Base-by-base conservation (phyloP, 2,329 filamentous ascomycete genomes). In the Aspergillus piperis region DNA sequence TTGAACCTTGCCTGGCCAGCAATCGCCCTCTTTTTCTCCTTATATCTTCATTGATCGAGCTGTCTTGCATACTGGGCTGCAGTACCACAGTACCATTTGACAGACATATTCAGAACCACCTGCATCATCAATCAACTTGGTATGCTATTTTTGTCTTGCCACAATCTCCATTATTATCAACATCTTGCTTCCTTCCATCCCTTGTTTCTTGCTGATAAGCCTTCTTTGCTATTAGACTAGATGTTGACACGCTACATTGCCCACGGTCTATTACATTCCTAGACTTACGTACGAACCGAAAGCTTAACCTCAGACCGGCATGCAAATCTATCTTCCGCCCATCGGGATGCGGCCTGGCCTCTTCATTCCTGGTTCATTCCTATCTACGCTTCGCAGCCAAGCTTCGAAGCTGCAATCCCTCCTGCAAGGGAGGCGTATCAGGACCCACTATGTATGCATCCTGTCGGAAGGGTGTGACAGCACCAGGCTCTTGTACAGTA, bases 351-450 rank as follows among this genome's bases (percentile, higher is more conserved):
- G 1, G 17, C 30, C 55, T 32, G 36, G 49, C 19, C 36, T 44
- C 17, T n/a, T 30, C 19, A 52, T 32, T 38, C 27, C 10, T 25
- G 13, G 11, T 17, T 15, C 36, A 48, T 23, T 32, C 32, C n/a
- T 32, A 36, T 36, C 32, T 36, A 44, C 21, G 25, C 41, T 10
- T 32, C 27, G 25, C 50, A 47, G 27, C 30, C 57, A 59, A 59
- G 57, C 57, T 59, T 59, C 54, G 44, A 10, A 48, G 19, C 41
- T 19, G 36, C 41, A 59, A 54, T 58, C 3, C 32, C 41, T 54
- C 30, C 57, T 54, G 57, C 50, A 59, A 59, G 57, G 51, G 53
- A 55, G 57, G 38, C 50, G 41, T 38, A 48, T n/a, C 8, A 21
- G 17, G 52, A 56, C 52, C 52, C 51, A 56, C 52, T 15, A 44